Percentiles rank a stretch among this genome's conserved stretches.
Conservation (phyloP, 2,329 filamentous ascomycete species). For the Pestalotiopsis sp. region DNA sequence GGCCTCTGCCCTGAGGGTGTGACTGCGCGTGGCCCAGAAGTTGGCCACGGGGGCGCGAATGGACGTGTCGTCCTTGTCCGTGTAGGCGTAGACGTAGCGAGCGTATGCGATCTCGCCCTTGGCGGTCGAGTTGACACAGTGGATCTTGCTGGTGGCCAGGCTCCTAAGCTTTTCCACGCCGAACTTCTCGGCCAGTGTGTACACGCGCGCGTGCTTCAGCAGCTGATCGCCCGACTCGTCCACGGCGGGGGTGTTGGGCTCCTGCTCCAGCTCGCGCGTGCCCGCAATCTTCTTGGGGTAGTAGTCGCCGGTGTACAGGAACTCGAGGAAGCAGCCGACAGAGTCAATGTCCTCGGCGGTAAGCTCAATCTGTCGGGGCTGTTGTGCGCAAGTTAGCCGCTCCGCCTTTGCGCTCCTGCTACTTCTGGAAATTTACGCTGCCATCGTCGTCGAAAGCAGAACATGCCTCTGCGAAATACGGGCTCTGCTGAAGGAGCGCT, state of each 20-base stretch:
- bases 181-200: constrained; percentile 84
- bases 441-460: constrained; percentile 62
- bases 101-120: constrained; percentile 92
- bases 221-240: constrained; percentile 83
- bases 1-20: constrained; percentile 82
- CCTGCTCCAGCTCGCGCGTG: constrained; percentile 69
- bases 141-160: constrained; percentile 86
- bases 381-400: constrained; percentile 9
- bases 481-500: constrained; percentile 72
- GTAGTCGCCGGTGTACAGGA: constrained; percentile 84
- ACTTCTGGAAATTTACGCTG: constrained; percentile 50
- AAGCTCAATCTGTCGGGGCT: constrained; percentile 71
- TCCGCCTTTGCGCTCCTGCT: not conserved
- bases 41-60: constrained; percentile 85
- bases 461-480: constrained; percentile 70
- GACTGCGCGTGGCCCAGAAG: constrained; percentile 83
- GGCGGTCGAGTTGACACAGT: constrained; percentile 85
- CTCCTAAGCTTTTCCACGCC: constrained; percentile 68
- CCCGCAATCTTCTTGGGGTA: constrained; percentile 71
- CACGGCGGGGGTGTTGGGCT: constrained; percentile 64
- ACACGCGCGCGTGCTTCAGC: constrained; percentile 85
- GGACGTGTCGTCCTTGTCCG: constrained; percentile 65
- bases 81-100: constrained; percentile 85
- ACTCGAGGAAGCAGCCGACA: constrained; percentile 80
- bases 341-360: constrained; percentile 70